Percentiles rank a stretch among this genome's conserved stretches.
Evolutionary conservation across 306 rosid species (phyloP).

Genomic region (Purshia tridentata): DNA sequence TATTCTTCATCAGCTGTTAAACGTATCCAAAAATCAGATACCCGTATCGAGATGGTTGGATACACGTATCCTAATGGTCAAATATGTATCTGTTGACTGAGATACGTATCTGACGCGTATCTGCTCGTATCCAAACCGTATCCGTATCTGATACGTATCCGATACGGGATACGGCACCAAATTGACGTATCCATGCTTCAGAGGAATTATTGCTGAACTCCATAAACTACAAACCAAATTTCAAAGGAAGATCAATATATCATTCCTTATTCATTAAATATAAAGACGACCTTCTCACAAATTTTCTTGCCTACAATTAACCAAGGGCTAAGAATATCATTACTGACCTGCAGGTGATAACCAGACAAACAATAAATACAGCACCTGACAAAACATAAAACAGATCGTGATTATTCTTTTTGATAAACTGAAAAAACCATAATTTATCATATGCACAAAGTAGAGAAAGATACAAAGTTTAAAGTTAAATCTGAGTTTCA

Average conservation of each 20-base stretch:
- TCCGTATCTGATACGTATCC: too few species aligned
- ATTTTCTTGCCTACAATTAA: neutral
- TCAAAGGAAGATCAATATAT: neutral
- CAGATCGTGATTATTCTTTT: neutral
- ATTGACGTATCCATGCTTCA: too few species aligned
- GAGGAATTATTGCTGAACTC: conserved; percentile 91
- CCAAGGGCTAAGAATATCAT: conserved; percentile 21
- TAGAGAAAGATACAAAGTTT: conserved; percentile 2
- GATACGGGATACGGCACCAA: too few species aligned
- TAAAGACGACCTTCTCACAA: neutral
- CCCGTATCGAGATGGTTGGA: too few species aligned
- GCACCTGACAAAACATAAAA: conserved; percentile 71
- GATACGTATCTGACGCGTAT: too few species aligned
- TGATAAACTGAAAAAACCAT: neutral
- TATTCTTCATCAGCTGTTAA: too few species aligned
- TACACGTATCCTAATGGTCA: too few species aligned
- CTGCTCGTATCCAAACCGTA: too few species aligned
- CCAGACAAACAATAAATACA: conserved; percentile 89
- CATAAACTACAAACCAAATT: conserved; percentile 66
- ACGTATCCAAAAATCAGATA: too few species aligned
- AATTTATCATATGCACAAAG: neutral
- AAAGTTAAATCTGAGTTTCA: neutral
- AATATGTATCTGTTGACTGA: too few species aligned
- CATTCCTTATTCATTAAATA: neutral
- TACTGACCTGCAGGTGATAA: conserved; percentile 84